Conservation (phyloP, 352 stramenopile genomes). For the Phytophthora pisi region DNA sequence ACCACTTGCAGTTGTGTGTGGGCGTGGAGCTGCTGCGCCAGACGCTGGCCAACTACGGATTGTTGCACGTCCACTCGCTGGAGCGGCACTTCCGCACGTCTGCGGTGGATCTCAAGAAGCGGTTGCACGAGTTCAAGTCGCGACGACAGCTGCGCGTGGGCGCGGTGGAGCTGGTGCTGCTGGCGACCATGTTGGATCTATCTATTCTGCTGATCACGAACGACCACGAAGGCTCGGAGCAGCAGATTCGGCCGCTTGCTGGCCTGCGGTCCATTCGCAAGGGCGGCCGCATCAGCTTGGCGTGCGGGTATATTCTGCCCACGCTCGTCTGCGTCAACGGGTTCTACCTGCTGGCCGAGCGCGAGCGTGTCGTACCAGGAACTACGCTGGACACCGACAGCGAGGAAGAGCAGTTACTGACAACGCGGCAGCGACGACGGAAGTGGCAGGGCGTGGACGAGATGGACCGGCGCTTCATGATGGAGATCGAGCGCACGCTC, state of each 20-base stretch:
- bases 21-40: constrained; percentile 65
- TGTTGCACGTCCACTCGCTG: constrained; percentile 68
- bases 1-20: constrained; percentile 37
- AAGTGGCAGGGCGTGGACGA: constrained; percentile 82
- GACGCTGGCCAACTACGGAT: constrained; percentile 70
- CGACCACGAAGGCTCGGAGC: constrained; percentile 73
- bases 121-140: constrained; percentile 79
- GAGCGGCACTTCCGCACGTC: constrained; percentile 57
- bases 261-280: constrained; percentile 55
- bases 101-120: constrained; percentile 78
- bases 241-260: constrained; percentile 62
- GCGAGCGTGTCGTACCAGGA: constrained; percentile 10
- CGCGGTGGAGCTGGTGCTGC: constrained; percentile 66
- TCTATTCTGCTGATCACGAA: constrained; percentile 80
- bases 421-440: constrained; percentile 28
- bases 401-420: constrained; percentile 20
- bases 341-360: constrained; percentile 65
- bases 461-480: constrained; percentile 72
- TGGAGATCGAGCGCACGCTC: constrained; percentile 61
- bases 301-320: constrained; percentile 77
- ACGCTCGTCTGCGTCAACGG: constrained; percentile 73
- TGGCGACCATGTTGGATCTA: constrained; percentile 80
- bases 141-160: constrained; percentile 60
- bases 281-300: constrained; percentile 58
- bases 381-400: constrained; percentile 8